A percentile compares a stretch with the other conserved stretches of the same genome.
phyloP scores from a whole-genome alignment of 2,329 filamentous ascomycete genomes.

The Amauroascus niger region DNA sequence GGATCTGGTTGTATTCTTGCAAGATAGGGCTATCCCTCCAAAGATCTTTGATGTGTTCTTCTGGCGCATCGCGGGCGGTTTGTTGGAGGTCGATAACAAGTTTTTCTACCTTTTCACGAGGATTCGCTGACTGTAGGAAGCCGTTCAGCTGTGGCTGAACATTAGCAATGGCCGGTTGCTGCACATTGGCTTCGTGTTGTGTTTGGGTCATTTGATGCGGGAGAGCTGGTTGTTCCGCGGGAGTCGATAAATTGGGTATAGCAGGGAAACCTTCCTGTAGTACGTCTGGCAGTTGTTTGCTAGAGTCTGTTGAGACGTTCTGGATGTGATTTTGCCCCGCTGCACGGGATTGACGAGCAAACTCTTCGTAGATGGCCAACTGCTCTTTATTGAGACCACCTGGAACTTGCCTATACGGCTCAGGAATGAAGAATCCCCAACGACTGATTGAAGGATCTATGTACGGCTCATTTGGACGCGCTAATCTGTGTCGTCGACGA shows the following conservation, averaged over 20 bases:
- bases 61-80: conserved; percentile 46
- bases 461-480: conserved; percentile 73
- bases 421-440: conserved; percentile 88
- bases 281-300: conserved; percentile 53
- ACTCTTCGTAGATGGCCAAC: conserved; percentile 93
- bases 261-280: conserved; percentile 51
- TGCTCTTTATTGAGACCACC: conserved; percentile 82
- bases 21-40: conserved; percentile 46
- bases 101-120: conserved; percentile 45
- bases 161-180: conserved; percentile 30
- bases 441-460: conserved; percentile 71
- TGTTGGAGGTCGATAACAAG: conserved; percentile 50
- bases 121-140: conserved; percentile 47
- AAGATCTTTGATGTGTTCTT: conserved; percentile 51
- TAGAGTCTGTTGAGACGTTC: conserved; percentile 49
- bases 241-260: conserved; percentile 53
- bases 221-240: conserved; percentile 52
- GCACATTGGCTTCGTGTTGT: conserved; percentile 38
- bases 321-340: conserved; percentile 45
- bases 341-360: conserved; percentile 74
- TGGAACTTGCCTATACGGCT: conserved; percentile 79
- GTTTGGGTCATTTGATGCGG: conserved; percentile 48
- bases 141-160: conserved; percentile 49
- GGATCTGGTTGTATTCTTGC: conserved; percentile 49
- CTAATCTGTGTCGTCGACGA: conserved; percentile 63